Conservation (phyloP, 2,329 filamentous ascomycete species). For the Didymella glomerata region DNA sequence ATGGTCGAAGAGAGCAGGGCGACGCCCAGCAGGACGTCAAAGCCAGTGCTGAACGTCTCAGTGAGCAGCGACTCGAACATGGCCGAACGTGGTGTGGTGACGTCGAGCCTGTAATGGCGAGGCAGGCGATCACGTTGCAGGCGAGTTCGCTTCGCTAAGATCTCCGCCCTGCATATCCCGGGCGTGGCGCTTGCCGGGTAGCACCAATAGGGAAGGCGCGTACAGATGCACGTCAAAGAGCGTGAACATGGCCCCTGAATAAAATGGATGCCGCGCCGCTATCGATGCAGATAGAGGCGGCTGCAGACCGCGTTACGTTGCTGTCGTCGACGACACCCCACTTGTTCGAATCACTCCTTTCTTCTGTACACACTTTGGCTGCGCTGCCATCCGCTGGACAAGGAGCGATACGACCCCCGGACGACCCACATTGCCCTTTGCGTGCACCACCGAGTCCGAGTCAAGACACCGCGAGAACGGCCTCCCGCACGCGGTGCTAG, state of each 20-base stretch:
- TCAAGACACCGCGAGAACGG: constrained; percentile 32
- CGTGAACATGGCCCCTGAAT: constrained; percentile 22
- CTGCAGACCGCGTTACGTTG: constrained; percentile 22
- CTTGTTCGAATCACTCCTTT: constrained; percentile 20
- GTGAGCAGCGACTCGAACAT: constrained; percentile 48
- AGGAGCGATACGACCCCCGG: constrained; percentile 14
- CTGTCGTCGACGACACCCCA: constrained; percentile 15
- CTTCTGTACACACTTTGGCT: constrained; percentile 8
- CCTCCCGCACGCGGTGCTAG: constrained; percentile 27
- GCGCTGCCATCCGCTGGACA: constrained; percentile 3
- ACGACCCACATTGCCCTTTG: constrained; percentile 24
- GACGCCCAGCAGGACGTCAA: constrained; percentile 53
- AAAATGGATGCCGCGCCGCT: constrained; percentile 21
- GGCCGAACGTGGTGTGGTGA: constrained; percentile 19
- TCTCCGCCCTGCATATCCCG: constrained; percentile 15
- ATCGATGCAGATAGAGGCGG: constrained; percentile 32
- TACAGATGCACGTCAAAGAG: constrained; percentile 21
- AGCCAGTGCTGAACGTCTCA: constrained; percentile 34
- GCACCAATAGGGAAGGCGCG: constrained; percentile 24
- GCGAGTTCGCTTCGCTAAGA: constrained; percentile 21
- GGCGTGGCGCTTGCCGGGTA: constrained; percentile 14
- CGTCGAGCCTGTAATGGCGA: constrained; percentile 28
- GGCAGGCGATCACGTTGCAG: constrained; percentile 25
- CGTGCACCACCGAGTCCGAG: constrained; percentile 25
- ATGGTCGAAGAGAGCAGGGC: constrained; percentile 55